Percentiles rank a stretch among this genome's conserved stretches.
Conservation (phyloP, 441 rosid species). For the Eutrema salsugineum region DNA sequence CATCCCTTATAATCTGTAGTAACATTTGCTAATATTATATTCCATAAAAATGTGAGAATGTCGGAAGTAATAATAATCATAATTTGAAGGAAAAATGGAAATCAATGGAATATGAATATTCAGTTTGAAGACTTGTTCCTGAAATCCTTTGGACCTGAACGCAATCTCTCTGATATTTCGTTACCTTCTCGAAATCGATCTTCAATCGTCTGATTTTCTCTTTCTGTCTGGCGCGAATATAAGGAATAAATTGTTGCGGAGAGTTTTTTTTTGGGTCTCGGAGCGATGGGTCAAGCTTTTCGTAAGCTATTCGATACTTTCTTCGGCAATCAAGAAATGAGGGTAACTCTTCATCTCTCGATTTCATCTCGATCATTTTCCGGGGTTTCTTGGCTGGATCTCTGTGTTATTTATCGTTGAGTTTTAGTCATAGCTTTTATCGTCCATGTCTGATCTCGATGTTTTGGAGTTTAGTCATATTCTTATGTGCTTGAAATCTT, state of each 20-base stretch:
- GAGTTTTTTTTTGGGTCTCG: neutral
- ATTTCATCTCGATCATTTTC: neutral
- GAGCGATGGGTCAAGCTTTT: slow-evolving; percentile 85
- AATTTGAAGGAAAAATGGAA: neutral
- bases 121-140: slow-evolving; percentile 11
- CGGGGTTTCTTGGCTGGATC: neutral
- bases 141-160: slow-evolving; percentile 22
- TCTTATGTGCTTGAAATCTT: neutral
- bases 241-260: neutral
- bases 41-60: neutral
- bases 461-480: neutral
- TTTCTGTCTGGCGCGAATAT: neutral
- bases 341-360: slow-evolving; percentile 45
- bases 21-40: neutral
- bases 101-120: slow-evolving; percentile 8
- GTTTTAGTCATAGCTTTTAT: slow-evolving; percentile 2
- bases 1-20: too few relatives aligned
- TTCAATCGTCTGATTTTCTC: slow-evolving; percentile 6
- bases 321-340: slow-evolving; percentile 98
- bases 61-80: neutral
- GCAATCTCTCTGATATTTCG: neutral
- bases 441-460: neutral
- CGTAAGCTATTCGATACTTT: slow-evolving; percentile 92
- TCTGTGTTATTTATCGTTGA: neutral
- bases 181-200: slow-evolving; percentile 6